Evolutionary conservation across 768 basidiomycete species (phyloP).

Genomic region (Leccinum ochraceum): DNA sequence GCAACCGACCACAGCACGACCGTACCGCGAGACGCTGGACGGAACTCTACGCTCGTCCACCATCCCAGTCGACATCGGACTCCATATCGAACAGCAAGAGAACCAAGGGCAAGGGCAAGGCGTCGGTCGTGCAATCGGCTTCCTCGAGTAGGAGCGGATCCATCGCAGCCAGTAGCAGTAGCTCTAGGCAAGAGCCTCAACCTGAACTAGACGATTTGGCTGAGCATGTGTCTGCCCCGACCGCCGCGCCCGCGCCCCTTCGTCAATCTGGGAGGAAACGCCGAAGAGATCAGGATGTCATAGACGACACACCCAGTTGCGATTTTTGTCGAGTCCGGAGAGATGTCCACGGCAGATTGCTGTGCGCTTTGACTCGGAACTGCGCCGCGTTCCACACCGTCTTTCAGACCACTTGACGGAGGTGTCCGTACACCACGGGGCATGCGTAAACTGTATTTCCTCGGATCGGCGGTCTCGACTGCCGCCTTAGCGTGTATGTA

Average conservation of each 20-base stretch:
- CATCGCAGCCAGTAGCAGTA: slow-evolving; percentile 11
- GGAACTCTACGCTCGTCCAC: slow-evolving; percentile 61
- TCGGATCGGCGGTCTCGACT: too few relatives aligned
- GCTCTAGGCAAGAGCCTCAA: slow-evolving; percentile 16
- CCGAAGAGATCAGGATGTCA: slow-evolving; percentile 29
- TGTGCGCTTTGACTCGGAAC: too few relatives aligned
- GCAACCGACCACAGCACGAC: slow-evolving; percentile 72
- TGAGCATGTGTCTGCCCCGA: slow-evolving; percentile 23
- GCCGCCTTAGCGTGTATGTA: too few relatives aligned
- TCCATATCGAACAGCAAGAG: slow-evolving; percentile 16
- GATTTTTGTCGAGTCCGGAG: too few relatives aligned
- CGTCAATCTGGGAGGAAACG: slow-evolving; percentile 36
- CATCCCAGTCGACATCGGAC: slow-evolving; percentile 23
- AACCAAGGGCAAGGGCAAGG: slow-evolving; percentile 41
- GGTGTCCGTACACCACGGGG: too few relatives aligned
- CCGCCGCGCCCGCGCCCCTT: not conserved
- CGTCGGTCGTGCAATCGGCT: slow-evolving; percentile 6
- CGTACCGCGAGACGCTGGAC: slow-evolving; percentile 80
- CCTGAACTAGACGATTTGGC: slow-evolving; percentile 33
- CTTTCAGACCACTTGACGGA: too few relatives aligned
- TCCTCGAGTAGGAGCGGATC: slow-evolving; percentile 5
- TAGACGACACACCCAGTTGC: slow-evolving; percentile 16
- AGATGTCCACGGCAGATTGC: too few relatives aligned
- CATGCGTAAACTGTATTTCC: too few relatives aligned
- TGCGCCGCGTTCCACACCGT: too few relatives aligned